Evolutionary conservation across 2,329 filamentous ascomycete species (phyloP).

Genomic region (Exophiala phaeomuriformis): DNA sequence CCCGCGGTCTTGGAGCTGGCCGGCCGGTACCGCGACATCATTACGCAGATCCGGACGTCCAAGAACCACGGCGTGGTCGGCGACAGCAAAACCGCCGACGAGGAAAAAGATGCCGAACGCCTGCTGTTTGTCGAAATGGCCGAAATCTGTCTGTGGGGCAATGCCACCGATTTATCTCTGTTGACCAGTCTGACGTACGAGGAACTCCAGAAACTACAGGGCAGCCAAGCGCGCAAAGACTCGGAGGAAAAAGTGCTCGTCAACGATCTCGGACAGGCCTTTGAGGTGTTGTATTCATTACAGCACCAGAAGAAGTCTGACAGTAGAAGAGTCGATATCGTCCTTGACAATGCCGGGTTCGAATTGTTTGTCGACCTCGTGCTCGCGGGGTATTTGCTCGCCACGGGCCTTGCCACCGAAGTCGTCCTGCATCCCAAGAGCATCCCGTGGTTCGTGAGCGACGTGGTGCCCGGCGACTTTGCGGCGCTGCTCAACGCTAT

Average conservation of each 20-base stretch:
- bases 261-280: constrained; percentile 73
- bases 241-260: constrained; percentile 86
- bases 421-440: constrained; percentile 88
- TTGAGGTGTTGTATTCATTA: constrained; percentile 59
- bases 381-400: constrained; percentile 80
- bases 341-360: constrained; percentile 95
- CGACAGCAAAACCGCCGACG: constrained; percentile 31
- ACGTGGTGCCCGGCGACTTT: constrained; percentile 84
- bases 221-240: constrained; percentile 73
- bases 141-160: constrained; percentile 33
- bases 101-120: constrained; percentile 39
- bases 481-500: constrained; percentile 71
- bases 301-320: constrained; percentile 58
- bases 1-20: constrained; percentile 28
- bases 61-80: constrained; percentile 38
- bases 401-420: constrained; percentile 73
- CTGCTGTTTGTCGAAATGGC: constrained; percentile 31
- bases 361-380: constrained; percentile 94
- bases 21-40: constrained; percentile 26
- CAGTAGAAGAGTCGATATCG: constrained; percentile 72
- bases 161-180: constrained; percentile 31
- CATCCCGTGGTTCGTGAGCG: constrained; percentile 97
- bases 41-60: constrained; percentile 25
- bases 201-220: constrained; percentile 94
- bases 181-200: constrained; percentile 39